Percentiles rank a stretch among this genome's conserved stretches.
phyloP scores from a whole-genome alignment of 345 rosid species.

The Salix dunnii region DNA sequence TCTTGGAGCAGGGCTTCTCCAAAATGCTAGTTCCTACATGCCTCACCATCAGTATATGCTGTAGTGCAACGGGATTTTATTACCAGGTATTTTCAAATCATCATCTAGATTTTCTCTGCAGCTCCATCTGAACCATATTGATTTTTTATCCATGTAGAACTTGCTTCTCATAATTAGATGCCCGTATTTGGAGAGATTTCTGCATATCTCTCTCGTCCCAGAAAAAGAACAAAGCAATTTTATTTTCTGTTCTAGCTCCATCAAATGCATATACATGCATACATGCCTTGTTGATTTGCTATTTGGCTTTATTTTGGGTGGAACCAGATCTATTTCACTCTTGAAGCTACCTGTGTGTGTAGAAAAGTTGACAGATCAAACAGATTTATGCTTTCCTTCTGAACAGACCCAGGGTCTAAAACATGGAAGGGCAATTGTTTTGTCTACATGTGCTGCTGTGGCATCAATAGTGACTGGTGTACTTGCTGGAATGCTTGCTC shows the following conservation, averaged over 20 bases:
- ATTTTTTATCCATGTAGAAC: constrained; percentile 3
- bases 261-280: not conserved
- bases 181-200: not conserved
- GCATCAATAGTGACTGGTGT: constrained; percentile 95
- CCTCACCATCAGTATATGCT: constrained; percentile 75
- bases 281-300: not conserved
- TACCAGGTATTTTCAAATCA: constrained; percentile 60
- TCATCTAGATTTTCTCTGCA: not conserved
- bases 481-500: constrained; percentile 89
- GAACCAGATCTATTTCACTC: not conserved
- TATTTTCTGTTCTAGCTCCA: not conserved
- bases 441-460: constrained; percentile 94
- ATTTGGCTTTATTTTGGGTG: constrained; percentile 1
- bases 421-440: constrained; percentile 92
- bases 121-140: not conserved
- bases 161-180: not conserved
- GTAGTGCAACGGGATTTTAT: constrained; percentile 86
- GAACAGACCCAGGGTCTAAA: constrained; percentile 85
- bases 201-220: not conserved
- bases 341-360: not conserved
- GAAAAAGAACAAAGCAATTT: not conserved
- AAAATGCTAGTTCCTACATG: constrained; percentile 69
- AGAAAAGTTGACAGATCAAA: constrained; percentile 1
- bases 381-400: constrained; percentile 1
- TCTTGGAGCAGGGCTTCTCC: constrained; percentile 78